Evolutionary conservation across 768 basidiomycete species (phyloP).

Genomic region (Lactarius sanguifluus): DNA sequence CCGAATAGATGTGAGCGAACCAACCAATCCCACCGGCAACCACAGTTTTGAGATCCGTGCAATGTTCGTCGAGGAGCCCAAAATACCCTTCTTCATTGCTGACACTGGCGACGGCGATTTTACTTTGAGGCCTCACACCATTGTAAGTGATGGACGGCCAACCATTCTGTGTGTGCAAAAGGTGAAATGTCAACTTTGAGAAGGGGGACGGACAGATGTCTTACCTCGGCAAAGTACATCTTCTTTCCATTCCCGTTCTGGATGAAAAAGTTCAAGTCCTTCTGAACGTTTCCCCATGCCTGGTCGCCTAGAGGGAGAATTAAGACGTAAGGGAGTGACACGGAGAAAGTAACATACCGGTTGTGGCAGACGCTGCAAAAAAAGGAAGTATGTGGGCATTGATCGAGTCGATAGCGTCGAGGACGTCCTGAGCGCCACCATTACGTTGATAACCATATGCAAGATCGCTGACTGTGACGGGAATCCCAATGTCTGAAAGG

Average conservation of each 20-base stretch:
- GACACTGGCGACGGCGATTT: constrained; percentile 52
- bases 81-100: constrained; percentile 53
- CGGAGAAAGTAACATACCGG: constrained; percentile 40
- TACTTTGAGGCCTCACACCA: constrained; percentile 64
- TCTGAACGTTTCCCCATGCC: constrained; percentile 60
- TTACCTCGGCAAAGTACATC: constrained; percentile 68
- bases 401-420: constrained; percentile 60
- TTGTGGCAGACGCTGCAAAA: constrained; percentile 56
- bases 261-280: constrained; percentile 66
- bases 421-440: constrained; percentile 51
- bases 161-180: constrained; percentile 51
- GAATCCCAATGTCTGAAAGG: constrained; percentile 52
- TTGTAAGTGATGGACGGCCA: constrained; percentile 68
- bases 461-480: constrained; percentile 54
- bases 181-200: neutral
- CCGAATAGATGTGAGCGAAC: constrained; percentile 82
- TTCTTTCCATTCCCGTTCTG: constrained; percentile 63
- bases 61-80: constrained; percentile 60
- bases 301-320: constrained; percentile 42
- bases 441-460: constrained; percentile 45
- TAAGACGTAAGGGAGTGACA: neutral
- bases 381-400: constrained; percentile 72
- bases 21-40: constrained; percentile 68
- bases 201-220: neutral
- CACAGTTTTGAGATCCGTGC: constrained; percentile 58